A percentile compares a stretch with the other conserved stretches of the same genome.
Evolutionary conservation across 306 rosid genomes (phyloP).

Genomic region (Quercus engelmannii): DNA sequence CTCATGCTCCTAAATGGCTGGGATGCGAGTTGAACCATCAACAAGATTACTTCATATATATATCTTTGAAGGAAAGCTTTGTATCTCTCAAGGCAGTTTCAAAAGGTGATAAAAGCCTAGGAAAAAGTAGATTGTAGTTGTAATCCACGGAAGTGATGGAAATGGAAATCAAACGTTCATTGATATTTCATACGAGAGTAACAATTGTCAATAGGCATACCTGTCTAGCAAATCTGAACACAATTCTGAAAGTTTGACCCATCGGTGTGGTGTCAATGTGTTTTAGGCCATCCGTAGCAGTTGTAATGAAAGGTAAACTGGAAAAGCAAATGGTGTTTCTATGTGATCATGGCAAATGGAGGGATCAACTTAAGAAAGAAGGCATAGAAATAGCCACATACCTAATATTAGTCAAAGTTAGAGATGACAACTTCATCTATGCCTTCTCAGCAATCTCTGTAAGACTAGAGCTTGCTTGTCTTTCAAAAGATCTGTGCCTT

Average conservation of each 20-base stretch:
- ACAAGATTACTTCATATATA: slow-evolving; percentile 40
- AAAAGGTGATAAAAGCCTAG: slow-evolving; percentile 34
- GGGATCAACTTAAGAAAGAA: not conserved
- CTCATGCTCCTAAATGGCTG: slow-evolving; percentile 85
- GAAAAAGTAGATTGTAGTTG: not conserved
- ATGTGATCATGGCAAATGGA: not conserved
- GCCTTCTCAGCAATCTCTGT: slow-evolving; percentile 95
- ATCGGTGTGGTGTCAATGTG: slow-evolving; percentile 80
- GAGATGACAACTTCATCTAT: slow-evolving; percentile 85
- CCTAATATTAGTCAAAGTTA: slow-evolving; percentile 89
- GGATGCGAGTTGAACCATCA: slow-evolving; percentile 91
- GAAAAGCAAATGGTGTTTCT: not conserved
- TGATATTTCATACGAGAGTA: no score
- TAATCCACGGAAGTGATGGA: not conserved
- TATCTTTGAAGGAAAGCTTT: no score
- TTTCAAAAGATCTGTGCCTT: slow-evolving; percentile 70
- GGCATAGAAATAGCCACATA: slow-evolving; percentile 6
- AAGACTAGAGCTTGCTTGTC: slow-evolving; percentile 77
- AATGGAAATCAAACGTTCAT: slow-evolving; percentile 24
- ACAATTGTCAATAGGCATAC: slow-evolving; percentile 23
- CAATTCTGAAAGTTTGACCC: slow-evolving; percentile 83
- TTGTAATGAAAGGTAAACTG: slow-evolving; percentile 87
- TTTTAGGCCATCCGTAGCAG: slow-evolving; percentile 90
- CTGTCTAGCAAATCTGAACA: slow-evolving; percentile 96
- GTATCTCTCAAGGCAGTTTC: slow-evolving; percentile 81